Evolutionary conservation across 225 moss, liverwort and hornwort genomes (phyloP).

Genomic region (Antitrichia curtipendula): DNA sequence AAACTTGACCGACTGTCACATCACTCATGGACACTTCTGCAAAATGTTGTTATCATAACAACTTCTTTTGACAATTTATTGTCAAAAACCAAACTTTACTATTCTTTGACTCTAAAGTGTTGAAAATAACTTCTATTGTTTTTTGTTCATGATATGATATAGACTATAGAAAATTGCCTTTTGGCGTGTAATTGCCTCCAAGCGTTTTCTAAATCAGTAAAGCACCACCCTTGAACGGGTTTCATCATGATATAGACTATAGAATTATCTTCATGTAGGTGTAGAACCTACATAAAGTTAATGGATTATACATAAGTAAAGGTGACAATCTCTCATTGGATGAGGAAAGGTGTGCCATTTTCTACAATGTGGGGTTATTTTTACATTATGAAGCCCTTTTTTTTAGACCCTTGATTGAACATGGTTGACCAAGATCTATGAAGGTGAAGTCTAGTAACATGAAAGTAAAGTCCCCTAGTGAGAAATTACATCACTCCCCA

Average conservation of each 20-base stretch:
- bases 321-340: neutral
- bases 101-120: no score
- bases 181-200: no score
- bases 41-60: no score
- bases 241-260: neutral
- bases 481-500: neutral
- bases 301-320: neutral
- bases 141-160: neutral
- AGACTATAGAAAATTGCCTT: neutral
- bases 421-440: neutral
- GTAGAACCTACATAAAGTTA: accelerated
- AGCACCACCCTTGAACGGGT: no score
- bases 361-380: accelerated
- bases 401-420: neutral
- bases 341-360: neutral
- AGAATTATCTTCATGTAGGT: neutral
- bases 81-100: no score
- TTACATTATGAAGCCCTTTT: neutral
- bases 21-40: no score
- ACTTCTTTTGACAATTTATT: no score
- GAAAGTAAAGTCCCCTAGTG: neutral
- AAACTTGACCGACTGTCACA: neutral
- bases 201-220: no score
- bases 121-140: neutral
- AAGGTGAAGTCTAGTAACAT: neutral